Percentiles rank a stretch among this genome's conserved stretches.
Conservation (phyloP, 495 filamentous ascomycete genomes). For the Aspergillus panamensis region DNA sequence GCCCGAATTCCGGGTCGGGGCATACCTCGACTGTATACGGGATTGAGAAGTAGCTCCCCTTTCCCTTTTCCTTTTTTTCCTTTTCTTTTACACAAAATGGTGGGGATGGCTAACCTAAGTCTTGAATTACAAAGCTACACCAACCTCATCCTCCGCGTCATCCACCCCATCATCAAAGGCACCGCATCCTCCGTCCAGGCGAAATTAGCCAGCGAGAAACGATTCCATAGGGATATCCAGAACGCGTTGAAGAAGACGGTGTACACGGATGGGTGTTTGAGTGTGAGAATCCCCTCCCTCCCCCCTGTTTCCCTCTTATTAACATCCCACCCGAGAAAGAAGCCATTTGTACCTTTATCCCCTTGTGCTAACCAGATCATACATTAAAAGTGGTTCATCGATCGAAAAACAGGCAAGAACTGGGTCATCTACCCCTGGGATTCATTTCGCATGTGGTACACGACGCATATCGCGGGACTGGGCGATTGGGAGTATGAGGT, state of each 20-base stretch:
- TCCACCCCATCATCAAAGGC: slow-evolving; percentile 9
- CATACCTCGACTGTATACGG: slow-evolving; percentile 4
- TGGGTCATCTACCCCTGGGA: slow-evolving; percentile 18
- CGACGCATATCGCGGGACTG: background rate
- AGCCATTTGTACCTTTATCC: too few relatives aligned
- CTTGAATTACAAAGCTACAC: slow-evolving; percentile 12
- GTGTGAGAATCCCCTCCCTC: background rate
- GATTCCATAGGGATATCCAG: background rate
- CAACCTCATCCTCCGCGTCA: slow-evolving; percentile 10
- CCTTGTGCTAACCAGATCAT: too few relatives aligned
- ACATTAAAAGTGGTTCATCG: slow-evolving; percentile 18
- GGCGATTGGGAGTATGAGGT: slow-evolving; percentile 17
- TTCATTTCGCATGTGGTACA: slow-evolving; percentile 14
- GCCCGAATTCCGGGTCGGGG: slow-evolving; percentile 12
- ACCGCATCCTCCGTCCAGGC: slow-evolving; percentile 10
- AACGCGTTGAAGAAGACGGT: background rate
- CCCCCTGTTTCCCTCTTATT: too few relatives aligned
- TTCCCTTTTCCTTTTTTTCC: too few relatives aligned
- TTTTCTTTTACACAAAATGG: too few relatives aligned
- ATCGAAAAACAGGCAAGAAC: slow-evolving; percentile 8
- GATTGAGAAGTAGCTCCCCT: slow-evolving; percentile 11
- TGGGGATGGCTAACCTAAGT: too few relatives aligned
- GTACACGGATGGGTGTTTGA: background rate
- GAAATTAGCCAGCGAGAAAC: background rate
- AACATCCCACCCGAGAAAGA: too few relatives aligned